phyloP scores from a whole-genome alignment of 2,329 filamentous ascomycete genomes.

The Achaetomium macrosporum region DNA sequence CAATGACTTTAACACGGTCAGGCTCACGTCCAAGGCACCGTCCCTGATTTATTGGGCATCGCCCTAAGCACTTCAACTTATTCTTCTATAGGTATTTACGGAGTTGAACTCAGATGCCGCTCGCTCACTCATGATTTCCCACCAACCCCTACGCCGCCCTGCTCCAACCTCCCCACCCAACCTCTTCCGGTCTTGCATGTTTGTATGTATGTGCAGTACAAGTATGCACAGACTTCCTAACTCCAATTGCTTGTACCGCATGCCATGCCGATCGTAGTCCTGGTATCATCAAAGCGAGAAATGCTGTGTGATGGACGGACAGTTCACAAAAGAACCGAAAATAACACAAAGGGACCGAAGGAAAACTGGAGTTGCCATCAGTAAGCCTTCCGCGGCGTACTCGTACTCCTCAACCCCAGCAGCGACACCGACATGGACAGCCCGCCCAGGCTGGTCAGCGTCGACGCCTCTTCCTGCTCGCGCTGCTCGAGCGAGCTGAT shows the following conservation, averaged over 20 bases:
- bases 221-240: neutral
- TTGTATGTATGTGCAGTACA: too few relatives aligned
- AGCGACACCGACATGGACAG: conserved; percentile 9
- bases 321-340: neutral
- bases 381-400: neutral
- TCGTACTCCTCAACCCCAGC: conserved; percentile 3
- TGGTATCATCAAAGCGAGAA: conserved; percentile 10
- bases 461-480: conserved; percentile 2
- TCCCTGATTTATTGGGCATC: too few relatives aligned
- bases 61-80: too few relatives aligned
- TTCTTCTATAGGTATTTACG: too few relatives aligned
- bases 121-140: too few relatives aligned
- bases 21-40: too few relatives aligned
- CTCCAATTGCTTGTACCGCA: neutral
- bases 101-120: too few relatives aligned
- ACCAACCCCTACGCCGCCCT: too few relatives aligned
- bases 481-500: neutral
- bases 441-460: conserved; percentile 11
- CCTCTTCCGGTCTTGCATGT: too few relatives aligned
- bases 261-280: neutral
- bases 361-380: neutral
- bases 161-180: neutral
- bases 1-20: too few relatives aligned
- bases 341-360: neutral
- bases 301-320: neutral